Percentiles rank a stretch among this genome's conserved stretches.
These are phyloP conservation scores for Parafenestella ontariensis DNA, from an alignment of 2,329 filamentous ascomycete species.

Conservation along the genomic window DNA sequence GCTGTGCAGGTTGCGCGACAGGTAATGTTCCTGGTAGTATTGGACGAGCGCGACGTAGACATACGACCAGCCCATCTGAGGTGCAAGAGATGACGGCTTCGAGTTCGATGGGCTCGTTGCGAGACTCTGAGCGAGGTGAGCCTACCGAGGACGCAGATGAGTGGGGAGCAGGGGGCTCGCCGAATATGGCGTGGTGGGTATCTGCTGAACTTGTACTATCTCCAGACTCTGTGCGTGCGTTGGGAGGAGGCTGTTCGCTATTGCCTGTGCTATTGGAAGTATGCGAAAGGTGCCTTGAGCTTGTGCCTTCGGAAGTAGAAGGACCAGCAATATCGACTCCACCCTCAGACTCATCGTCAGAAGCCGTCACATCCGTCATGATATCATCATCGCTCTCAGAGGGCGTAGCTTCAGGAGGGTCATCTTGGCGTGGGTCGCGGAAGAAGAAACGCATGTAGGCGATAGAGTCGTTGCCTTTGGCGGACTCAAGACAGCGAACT, in stretches of 20 bases:
- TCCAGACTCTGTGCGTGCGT: constrained; percentile 54
- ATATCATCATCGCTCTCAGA: constrained; percentile 59
- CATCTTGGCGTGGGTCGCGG: constrained; percentile 70
- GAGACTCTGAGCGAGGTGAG: constrained; percentile 33
- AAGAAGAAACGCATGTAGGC: constrained; percentile 89
- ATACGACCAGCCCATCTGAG: constrained; percentile 84
- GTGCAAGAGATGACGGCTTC: constrained; percentile 93
- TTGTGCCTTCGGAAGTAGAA: constrained; percentile 19
- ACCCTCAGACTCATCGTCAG: constrained; percentile 57
- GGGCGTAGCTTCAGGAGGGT: constrained; percentile 38
- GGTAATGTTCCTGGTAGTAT: constrained; percentile 61
- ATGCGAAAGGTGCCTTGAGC: constrained; percentile 28
- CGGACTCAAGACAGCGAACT: constrained; percentile 79
- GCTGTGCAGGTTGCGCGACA: constrained; percentile 26
- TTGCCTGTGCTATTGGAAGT: constrained; percentile 20
- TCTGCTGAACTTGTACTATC: constrained; percentile 53
- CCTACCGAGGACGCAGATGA: constrained; percentile 39
- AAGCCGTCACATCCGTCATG: constrained; percentile 58
- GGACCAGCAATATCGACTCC: constrained; percentile 51
- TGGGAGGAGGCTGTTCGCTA: constrained; percentile 25
- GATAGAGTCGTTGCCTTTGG: constrained; percentile 90
- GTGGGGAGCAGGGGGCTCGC: constrained; percentile 34
- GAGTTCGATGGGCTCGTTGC: constrained; percentile 67
- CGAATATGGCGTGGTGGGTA: constrained; percentile 36
- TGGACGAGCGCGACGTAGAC: constrained; percentile 76